Evolutionary conservation across 2,329 filamentous ascomycete genomes (phyloP).

Genomic region (Curvularia lunata): DNA sequence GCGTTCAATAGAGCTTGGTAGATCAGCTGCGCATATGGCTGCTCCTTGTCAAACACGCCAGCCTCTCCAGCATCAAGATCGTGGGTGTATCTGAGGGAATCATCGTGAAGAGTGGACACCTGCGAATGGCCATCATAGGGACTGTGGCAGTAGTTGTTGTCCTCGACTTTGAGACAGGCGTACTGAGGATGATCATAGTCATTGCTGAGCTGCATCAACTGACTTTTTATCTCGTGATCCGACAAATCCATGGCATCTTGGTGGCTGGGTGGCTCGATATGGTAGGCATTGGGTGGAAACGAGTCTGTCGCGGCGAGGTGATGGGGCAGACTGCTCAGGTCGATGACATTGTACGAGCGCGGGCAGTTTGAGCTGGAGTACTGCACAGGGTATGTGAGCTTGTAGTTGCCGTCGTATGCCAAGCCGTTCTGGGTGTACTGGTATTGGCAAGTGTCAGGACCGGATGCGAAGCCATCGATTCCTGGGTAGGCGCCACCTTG

Average conservation of each 20-base stretch:
- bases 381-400: slow-evolving; percentile 25
- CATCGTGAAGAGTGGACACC: slow-evolving; percentile 32
- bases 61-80: slow-evolving; percentile 25
- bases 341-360: slow-evolving; percentile 29
- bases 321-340: slow-evolving; percentile 23
- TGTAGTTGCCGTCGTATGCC: slow-evolving; percentile 33
- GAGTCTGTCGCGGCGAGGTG: slow-evolving; percentile 23
- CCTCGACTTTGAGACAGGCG: slow-evolving; percentile 23
- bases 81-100: slow-evolving; percentile 13
- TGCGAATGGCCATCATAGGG: slow-evolving; percentile 32
- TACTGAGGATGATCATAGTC: slow-evolving; percentile 35
- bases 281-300: slow-evolving; percentile 43
- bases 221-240: slow-evolving; percentile 26
- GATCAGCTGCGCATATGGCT: slow-evolving; percentile 84
- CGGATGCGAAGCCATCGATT: slow-evolving; percentile 16
- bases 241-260: slow-evolving; percentile 31
- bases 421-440: slow-evolving; percentile 29
- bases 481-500: slow-evolving; percentile 23
- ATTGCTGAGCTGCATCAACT: slow-evolving; percentile 32
- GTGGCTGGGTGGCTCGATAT: slow-evolving; percentile 36
- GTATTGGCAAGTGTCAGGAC: slow-evolving; percentile 20
- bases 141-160: slow-evolving; percentile 25
- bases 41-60: slow-evolving; percentile 52
- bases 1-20: slow-evolving; percentile 74
- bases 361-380: slow-evolving; percentile 29